phyloP scores from a whole-genome alignment of 371 early-diverging fungal genomes.

The Basidiobolus meristosporus region DNA sequence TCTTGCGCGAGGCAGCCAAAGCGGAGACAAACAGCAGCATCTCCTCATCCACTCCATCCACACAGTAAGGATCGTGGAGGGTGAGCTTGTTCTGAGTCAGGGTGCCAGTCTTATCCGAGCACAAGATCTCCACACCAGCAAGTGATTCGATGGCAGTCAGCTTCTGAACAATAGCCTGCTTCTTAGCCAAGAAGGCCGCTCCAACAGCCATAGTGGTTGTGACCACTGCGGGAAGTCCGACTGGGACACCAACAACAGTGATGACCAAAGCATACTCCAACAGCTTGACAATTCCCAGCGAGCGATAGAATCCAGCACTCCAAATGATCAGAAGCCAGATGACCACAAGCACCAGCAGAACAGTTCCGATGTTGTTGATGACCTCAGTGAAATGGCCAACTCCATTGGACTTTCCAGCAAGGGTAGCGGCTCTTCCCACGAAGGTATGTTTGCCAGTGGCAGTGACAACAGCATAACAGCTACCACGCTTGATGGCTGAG shows the following conservation, averaged over 20 bases:
- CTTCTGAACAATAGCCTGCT: slow-evolving; percentile 86
- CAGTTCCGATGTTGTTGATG: slow-evolving; percentile 48
- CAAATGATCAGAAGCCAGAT: slow-evolving; percentile 11
- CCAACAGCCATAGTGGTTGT: slow-evolving; percentile 92
- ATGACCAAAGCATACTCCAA: slow-evolving; percentile 27
- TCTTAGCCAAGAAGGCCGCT: slow-evolving; percentile 68
- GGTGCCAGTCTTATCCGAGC: slow-evolving; percentile 94
- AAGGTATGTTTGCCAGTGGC: slow-evolving; percentile 75
- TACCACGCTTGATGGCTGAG: slow-evolving; percentile 68
- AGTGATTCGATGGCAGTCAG: slow-evolving; percentile 83
- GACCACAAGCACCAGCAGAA: not conserved
- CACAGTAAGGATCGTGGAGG: slow-evolving; percentile 39
- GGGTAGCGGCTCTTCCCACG: slow-evolving; percentile 79
- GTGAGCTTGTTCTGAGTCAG: slow-evolving; percentile 81
- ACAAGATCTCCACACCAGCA: slow-evolving; percentile 82
- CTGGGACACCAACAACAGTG: slow-evolving; percentile 86
- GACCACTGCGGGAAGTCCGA: slow-evolving; percentile 86
- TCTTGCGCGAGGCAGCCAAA: slow-evolving; percentile 29
- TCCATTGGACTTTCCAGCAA: too few species aligned
- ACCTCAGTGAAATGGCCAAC: too few species aligned
- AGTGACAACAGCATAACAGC: slow-evolving; percentile 63
- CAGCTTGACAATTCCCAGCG: not conserved
- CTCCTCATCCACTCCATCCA: slow-evolving; percentile 28
- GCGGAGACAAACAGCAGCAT: slow-evolving; percentile 33
- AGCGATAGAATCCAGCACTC: not conserved